Evolutionary conservation across 1,284 basidiomycete genomes (phyloP).

Genomic region (Amylostereum chailletii): DNA sequence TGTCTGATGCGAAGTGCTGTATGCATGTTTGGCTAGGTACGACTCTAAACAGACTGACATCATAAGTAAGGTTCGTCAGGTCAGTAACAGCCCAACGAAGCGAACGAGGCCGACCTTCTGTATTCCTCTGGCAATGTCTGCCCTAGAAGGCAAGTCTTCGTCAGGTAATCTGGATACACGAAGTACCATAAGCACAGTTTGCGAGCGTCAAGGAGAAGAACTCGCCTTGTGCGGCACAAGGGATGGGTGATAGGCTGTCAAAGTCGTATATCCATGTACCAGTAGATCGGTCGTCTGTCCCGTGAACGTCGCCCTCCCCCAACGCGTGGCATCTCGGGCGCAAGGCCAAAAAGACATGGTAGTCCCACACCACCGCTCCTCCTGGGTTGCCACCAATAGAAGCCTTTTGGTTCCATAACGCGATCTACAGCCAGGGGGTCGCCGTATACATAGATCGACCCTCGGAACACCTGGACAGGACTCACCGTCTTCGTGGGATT

Average conservation of each 20-base stretch:
- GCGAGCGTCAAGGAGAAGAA: background rate
- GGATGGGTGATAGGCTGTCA: slow-evolving; percentile 41
- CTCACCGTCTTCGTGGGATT: slow-evolving; percentile 49
- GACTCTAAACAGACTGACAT: slow-evolving; percentile 33
- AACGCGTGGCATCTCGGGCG: slow-evolving; percentile 17
- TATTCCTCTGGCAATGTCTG: slow-evolving; percentile 20
- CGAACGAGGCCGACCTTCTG: slow-evolving; percentile 32
- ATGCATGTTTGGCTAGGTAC: slow-evolving; percentile 44
- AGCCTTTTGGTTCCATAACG: slow-evolving; percentile 54
- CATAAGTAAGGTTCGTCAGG: background rate
- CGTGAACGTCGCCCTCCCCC: background rate
- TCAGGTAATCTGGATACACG: slow-evolving; percentile 41
- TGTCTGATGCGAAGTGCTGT: slow-evolving; percentile 63
- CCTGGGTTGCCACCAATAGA: slow-evolving; percentile 18
- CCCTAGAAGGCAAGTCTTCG: slow-evolving; percentile 32
- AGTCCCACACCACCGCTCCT: slow-evolving; percentile 60
- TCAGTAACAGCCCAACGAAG: background rate
- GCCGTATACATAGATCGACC: background rate
- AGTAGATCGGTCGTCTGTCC: background rate
- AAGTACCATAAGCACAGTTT: background rate
- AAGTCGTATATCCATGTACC: slow-evolving; percentile 57
- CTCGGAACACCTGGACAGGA: background rate
- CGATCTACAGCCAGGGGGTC: slow-evolving; percentile 33
- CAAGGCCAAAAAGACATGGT: slow-evolving; percentile 60
- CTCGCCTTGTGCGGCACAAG: slow-evolving; percentile 41